Percentiles rank a stretch among this genome's conserved stretches.
Evolutionary conservation across 306 rosid species (phyloP).

Genomic region (Gillenia trifoliata): DNA sequence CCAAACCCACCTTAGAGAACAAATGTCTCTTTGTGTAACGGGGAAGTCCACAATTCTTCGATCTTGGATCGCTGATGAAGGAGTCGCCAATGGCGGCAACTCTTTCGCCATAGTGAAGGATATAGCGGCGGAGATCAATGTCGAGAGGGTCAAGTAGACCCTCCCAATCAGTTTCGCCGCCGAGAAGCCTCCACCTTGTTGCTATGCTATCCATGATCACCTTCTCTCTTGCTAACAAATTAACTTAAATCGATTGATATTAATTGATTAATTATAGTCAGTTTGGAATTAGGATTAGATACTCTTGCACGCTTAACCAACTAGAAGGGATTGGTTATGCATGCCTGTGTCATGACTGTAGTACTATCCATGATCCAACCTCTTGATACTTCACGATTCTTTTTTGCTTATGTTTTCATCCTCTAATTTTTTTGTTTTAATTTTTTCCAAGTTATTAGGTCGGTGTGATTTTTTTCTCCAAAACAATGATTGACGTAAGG

Average conservation of each 20-base stretch:
- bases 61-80: constrained; percentile 33
- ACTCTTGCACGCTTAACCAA: not conserved
- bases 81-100: constrained; percentile 48
- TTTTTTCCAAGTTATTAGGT: no score
- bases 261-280: not conserved
- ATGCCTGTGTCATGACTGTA: not conserved
- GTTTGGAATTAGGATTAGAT: not conserved
- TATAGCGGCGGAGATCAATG: constrained; percentile 44
- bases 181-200: constrained; percentile 41
- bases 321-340: not conserved
- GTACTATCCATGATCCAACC: not conserved
- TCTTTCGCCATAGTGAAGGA: constrained; percentile 62
- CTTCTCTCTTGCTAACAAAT: not conserved
- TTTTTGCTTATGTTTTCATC: not conserved
- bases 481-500: no score
- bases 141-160: constrained; percentile 43
- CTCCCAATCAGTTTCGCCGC: constrained; percentile 45
- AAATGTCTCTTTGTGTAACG: constrained; percentile 32
- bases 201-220: constrained; percentile 29
- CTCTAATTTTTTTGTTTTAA: not conserved
- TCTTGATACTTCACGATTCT: not conserved
- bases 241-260: not conserved
- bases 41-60: constrained; percentile 36
- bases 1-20: constrained; percentile 41
- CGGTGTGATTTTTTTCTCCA: no score